Percentiles rank a stretch among this genome's conserved stretches.
Conservation (phyloP, 345 rosid species). For the Garcia nutans region DNA sequence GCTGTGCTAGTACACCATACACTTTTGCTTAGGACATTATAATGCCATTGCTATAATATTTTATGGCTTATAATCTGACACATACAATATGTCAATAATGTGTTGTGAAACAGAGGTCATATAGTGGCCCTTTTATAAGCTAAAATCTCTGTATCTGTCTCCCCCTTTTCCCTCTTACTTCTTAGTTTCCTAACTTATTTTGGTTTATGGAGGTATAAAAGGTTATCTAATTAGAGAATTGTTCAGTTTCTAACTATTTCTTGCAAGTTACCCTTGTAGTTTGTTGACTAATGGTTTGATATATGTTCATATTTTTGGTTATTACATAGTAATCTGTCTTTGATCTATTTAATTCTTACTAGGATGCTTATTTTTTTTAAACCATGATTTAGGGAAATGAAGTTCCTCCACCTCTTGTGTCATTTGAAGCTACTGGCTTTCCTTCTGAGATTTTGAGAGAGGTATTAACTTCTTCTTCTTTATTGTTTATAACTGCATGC, state of each 20-base stretch:
- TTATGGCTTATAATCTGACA: neutral
- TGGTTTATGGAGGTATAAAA: neutral
- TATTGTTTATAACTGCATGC: conserved; percentile 10
- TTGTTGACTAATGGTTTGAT: neutral
- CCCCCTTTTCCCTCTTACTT: neutral
- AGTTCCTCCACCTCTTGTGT: conserved; percentile 69
- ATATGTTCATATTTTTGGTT: neutral
- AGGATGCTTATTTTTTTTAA: neutral
- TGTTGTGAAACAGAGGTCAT: neutral
- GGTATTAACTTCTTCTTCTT: conserved; percentile 44
- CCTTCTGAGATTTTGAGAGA: conserved; percentile 92
- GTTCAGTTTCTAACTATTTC: neutral
- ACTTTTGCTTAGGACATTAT: neutral
- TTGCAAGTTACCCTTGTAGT: neutral
- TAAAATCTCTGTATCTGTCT: neutral
- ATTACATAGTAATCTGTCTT: neutral
- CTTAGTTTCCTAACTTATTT: neutral
- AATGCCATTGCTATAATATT: neutral
- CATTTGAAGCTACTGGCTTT: conserved; percentile 79
- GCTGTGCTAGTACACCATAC: neutral
- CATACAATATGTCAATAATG: too few species aligned
- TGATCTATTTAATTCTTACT: neutral
- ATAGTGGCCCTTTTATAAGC: neutral
- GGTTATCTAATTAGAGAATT: neutral
- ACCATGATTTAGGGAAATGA: conserved; percentile 61